These are phyloP conservation scores for Phytophthora multivora DNA, from an alignment of 352 stramenopile genomes.

Conservation along the genomic window DNA sequence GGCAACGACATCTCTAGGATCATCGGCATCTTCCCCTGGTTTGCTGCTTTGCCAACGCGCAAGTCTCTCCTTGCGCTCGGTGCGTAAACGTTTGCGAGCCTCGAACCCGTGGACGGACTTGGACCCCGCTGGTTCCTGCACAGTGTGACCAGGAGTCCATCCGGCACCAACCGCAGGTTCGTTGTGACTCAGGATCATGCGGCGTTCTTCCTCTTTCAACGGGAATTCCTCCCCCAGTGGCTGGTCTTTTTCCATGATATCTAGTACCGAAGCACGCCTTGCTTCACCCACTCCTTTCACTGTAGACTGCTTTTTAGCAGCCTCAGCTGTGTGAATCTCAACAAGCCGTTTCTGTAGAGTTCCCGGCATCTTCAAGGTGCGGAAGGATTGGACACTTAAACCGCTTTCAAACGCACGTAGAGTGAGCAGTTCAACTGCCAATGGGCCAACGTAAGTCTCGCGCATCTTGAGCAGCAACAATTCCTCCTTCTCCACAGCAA, in stretches of 20 bases:
- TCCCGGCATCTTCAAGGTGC: slow-evolving; percentile 78
- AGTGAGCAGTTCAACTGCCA: slow-evolving; percentile 81
- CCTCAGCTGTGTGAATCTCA: slow-evolving; percentile 61
- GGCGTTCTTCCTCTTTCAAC: slow-evolving; percentile 65
- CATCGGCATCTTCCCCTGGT: slow-evolving; percentile 90
- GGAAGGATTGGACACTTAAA: slow-evolving; percentile 76
- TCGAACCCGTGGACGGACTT: slow-evolving; percentile 79
- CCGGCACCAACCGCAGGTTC: slow-evolving; percentile 12
- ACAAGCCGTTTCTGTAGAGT: slow-evolving; percentile 68
- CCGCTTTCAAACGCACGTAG: slow-evolving; percentile 70
- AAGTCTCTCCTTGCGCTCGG: slow-evolving; percentile 69
- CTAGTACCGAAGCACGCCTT: slow-evolving; percentile 52
- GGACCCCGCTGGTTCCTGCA: slow-evolving; percentile 3
- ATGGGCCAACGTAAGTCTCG: slow-evolving; percentile 68
- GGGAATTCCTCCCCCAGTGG: slow-evolving; percentile 56
- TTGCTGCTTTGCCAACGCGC: slow-evolving; percentile 70
- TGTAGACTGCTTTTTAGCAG: slow-evolving; percentile 19
- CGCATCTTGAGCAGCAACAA: slow-evolving; percentile 87
- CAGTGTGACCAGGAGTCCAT: slow-evolving; percentile 5
- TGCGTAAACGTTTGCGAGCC: slow-evolving; percentile 76
- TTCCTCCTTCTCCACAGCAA: slow-evolving; percentile 78
- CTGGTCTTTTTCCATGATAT: slow-evolving; percentile 68
- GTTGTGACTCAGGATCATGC: slow-evolving; percentile 37
- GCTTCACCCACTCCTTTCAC: neutral
- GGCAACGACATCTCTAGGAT: slow-evolving; percentile 89